Evolutionary conservation across 2,329 filamentous ascomycete genomes (phyloP).

Genomic region (Fusarium equiseti): DNA sequence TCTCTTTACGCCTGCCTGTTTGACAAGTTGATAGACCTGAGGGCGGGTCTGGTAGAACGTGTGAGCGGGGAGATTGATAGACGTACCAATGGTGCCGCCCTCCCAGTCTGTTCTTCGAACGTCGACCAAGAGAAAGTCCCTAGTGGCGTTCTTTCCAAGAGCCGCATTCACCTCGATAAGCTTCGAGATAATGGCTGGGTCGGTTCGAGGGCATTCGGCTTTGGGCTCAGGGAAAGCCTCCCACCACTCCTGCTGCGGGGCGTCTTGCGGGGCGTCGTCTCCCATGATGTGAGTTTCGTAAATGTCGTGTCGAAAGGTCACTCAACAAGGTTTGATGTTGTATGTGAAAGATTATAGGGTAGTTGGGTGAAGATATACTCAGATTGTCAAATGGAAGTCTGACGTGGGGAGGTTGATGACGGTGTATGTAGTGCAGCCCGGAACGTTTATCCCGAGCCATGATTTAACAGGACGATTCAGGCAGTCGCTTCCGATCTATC

Average conservation of each 20-base stretch:
- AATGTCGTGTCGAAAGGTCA: too few species aligned
- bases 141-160: slow-evolving; percentile 43
- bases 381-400: not conserved
- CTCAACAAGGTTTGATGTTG: not conserved
- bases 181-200: slow-evolving; percentile 55
- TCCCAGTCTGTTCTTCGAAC: slow-evolving; percentile 66
- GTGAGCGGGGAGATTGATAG: slow-evolving; percentile 69
- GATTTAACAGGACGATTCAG: not conserved
- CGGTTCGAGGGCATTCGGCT: slow-evolving; percentile 54
- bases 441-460: slow-evolving; percentile 23
- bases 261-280: slow-evolving; percentile 41
- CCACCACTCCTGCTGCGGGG: slow-evolving; percentile 53
- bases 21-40: slow-evolving; percentile 62
- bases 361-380: not conserved
- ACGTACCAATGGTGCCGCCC: slow-evolving; percentile 70
- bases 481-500: not conserved
- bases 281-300: slow-evolving; percentile 31
- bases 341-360: fast-evolving
- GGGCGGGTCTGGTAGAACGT: slow-evolving; percentile 64
- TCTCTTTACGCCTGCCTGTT: slow-evolving; percentile 60
- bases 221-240: slow-evolving; percentile 58
- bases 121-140: slow-evolving; percentile 63
- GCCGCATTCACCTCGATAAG: slow-evolving; percentile 56
- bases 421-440: not conserved
- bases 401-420: slow-evolving; percentile 7